Conservation (phyloP, 306 rosid species). For the Vigna radiata region DNA sequence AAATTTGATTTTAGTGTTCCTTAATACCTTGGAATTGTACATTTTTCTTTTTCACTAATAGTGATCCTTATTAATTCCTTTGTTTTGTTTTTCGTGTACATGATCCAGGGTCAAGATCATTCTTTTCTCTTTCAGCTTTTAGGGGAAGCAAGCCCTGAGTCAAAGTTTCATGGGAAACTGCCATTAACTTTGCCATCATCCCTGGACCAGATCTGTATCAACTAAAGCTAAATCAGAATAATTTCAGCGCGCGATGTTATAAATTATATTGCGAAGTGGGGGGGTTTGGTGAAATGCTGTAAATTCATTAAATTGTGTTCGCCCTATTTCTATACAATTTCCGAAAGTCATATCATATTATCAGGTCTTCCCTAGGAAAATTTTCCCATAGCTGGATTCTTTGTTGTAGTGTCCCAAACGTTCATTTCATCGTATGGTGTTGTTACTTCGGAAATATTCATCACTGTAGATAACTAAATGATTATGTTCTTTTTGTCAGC, state of each 20-base stretch:
- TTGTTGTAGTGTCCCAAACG: slow-evolving; percentile 36
- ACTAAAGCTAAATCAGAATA: slow-evolving; percentile 30
- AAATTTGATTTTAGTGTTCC: slow-evolving; percentile 1
- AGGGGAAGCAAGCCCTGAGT: slow-evolving; percentile 77
- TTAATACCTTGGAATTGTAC: slow-evolving; percentile 11
- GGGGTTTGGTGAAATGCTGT: slow-evolving; percentile 47
- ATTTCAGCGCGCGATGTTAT: slow-evolving; percentile 25
- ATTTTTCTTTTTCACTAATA: slow-evolving; percentile 26
- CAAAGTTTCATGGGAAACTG: slow-evolving; percentile 48
- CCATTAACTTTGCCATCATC: slow-evolving; percentile 34
- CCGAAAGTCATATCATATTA: slow-evolving; percentile 34
- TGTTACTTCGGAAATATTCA: slow-evolving; percentile 20
- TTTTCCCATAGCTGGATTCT: slow-evolving; percentile 37
- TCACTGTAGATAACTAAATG: slow-evolving; percentile 44
- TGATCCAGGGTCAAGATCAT: slow-evolving; percentile 87
- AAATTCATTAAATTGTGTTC: slow-evolving; percentile 48
- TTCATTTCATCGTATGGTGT: slow-evolving; percentile 33
- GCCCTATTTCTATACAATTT: slow-evolving; percentile 31
- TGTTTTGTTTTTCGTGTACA: slow-evolving; percentile 39
- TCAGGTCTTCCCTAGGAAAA: slow-evolving; percentile 11
- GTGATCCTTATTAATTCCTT: slow-evolving; percentile 33
- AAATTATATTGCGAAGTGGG: slow-evolving; percentile 31
- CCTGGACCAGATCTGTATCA: slow-evolving; percentile 37
- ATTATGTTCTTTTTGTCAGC: no score
- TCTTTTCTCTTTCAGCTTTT: slow-evolving; percentile 98